Conservation (phyloP, 2,329 filamentous ascomycete species). For the Trichoderma brevicompactum region DNA sequence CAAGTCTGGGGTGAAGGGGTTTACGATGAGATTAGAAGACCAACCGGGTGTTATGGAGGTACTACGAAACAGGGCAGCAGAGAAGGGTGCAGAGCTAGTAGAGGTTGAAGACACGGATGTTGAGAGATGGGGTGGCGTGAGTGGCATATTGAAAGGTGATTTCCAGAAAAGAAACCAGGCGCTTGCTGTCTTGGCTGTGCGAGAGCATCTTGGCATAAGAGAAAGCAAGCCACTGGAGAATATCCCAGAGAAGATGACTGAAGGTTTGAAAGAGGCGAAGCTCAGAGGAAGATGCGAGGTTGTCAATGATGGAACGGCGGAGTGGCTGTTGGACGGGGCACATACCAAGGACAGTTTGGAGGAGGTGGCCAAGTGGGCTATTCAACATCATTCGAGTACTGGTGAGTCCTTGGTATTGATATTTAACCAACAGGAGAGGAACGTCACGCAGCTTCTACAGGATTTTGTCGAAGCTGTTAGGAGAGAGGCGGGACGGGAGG, state of each 20-base stretch:
- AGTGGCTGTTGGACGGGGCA: conserved; percentile 85
- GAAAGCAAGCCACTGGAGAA: conserved; percentile 35
- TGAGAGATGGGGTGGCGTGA: conserved; percentile 48
- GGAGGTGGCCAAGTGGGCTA: conserved; percentile 78
- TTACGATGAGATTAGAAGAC: conserved; percentile 40
- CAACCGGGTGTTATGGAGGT: conserved; percentile 53
- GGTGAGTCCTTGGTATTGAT: conserved; percentile 61
- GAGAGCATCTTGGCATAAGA: conserved; percentile 56
- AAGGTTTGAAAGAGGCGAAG: conserved; percentile 67
- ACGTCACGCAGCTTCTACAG: conserved; percentile 68
- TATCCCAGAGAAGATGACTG: conserved; percentile 54
- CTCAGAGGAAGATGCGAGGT: conserved; percentile 80
- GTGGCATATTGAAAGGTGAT: conserved; percentile 50
- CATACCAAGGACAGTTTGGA: conserved; percentile 85
- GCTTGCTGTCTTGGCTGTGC: conserved; percentile 59
- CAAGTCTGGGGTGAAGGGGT: conserved; percentile 60
- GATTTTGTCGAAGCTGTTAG: conserved; percentile 63
- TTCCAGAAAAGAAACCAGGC: conserved; percentile 65
- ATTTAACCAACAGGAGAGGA: conserved; percentile 91
- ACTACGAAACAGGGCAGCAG: conserved; percentile 60
- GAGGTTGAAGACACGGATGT: conserved; percentile 48
- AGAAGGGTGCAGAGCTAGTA: conserved; percentile 54
- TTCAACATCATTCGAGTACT: conserved; percentile 49
- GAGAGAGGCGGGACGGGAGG: conserved; percentile 42
- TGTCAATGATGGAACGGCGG: conserved; percentile 55